Base-by-base conservation (phyloP, 768 basidiomycete genomes). In the Pisolithus albus region DNA sequence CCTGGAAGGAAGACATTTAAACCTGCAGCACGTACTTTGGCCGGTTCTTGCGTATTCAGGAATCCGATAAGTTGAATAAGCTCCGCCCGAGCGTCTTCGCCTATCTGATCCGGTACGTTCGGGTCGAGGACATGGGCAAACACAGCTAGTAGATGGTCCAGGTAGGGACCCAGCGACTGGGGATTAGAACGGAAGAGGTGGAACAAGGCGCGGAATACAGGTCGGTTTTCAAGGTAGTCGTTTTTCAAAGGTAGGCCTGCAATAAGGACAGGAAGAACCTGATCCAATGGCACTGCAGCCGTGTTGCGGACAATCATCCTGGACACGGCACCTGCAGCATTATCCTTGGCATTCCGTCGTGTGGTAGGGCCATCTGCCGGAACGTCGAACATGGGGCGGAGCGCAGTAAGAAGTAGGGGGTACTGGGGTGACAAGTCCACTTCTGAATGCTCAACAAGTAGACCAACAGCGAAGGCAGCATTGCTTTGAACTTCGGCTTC, bases 401-500 rank as follows among this genome's bases (percentile, higher is more conserved):
- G 82, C 1, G 84, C 84, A 34, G 71, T 72, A 46, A 98, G 88
- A 40, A 98, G 75, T 53, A 76, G 78, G 38, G 84, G 69, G 72
- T 88, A 95, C 63, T 96, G 92, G 9, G 78, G 72, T 1, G 86
- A 82, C 37, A 97, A 78, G 65, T 99, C 92, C 51, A 82, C 67
- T 43, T 83, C 75, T 7, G 90, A 84, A 72, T 92, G 81, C 71
- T 94, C 90, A 56, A 97, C 80, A 51, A 99, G 81, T 39, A 95
- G 83, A 53, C 96, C 95, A 32, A 83, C 76, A 32, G 94, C 95
- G 66, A 96, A 99, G 15, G 93, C 92, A 18, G 93, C 92, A 61
- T 98, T 98, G 70, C 91, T 93, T 60, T 89, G 83, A 8, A 98
- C 94, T 70, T 98, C 95, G n/a, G 84, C 72, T 39, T 97, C 95